Conservation (phyloP, 495 filamentous ascomycete species). For the Aspergillus wentii region DNA sequence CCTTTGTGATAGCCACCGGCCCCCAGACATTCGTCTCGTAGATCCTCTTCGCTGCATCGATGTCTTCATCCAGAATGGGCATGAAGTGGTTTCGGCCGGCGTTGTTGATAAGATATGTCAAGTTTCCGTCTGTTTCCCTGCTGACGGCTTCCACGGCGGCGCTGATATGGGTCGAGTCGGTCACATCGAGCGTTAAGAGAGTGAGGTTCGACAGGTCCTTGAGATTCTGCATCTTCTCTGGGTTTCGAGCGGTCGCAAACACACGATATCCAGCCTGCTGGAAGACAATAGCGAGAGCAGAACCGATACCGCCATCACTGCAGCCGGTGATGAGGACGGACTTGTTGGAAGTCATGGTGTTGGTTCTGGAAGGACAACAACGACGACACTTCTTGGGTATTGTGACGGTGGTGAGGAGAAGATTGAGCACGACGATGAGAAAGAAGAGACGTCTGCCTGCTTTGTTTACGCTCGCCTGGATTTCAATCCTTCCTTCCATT, state of each 20-base stretch:
- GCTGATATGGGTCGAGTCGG: conserved; percentile 7
- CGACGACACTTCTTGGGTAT: too few relatives aligned
- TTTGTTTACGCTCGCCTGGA: too few relatives aligned
- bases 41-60: conserved; percentile 17
- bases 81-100: conserved; percentile 17
- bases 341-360: too few relatives aligned
- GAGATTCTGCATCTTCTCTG: conserved; percentile 23
- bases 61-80: conserved; percentile 23
- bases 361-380: too few relatives aligned
- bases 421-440: too few relatives aligned
- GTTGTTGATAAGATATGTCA: conserved; percentile 29
- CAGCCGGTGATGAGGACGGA: conserved; percentile 50
- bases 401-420: too few relatives aligned
- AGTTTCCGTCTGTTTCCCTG: conserved; percentile 46
- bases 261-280: conserved; percentile 26
- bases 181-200: conserved; percentile 17
- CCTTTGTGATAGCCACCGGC: conserved; percentile 15
- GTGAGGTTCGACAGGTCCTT: conserved; percentile 5
- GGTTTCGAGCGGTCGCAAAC: conserved; percentile 32
- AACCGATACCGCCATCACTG: conserved; percentile 39
- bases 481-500: too few relatives aligned
- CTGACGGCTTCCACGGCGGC: conserved; percentile 43
- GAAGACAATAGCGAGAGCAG: conserved; percentile 34
- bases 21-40: conserved; percentile 29
- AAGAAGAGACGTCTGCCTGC: too few relatives aligned